phyloP scores from a whole-genome alignment of 2,329 filamentous ascomycete species.

The Fusarium tricinctum region DNA sequence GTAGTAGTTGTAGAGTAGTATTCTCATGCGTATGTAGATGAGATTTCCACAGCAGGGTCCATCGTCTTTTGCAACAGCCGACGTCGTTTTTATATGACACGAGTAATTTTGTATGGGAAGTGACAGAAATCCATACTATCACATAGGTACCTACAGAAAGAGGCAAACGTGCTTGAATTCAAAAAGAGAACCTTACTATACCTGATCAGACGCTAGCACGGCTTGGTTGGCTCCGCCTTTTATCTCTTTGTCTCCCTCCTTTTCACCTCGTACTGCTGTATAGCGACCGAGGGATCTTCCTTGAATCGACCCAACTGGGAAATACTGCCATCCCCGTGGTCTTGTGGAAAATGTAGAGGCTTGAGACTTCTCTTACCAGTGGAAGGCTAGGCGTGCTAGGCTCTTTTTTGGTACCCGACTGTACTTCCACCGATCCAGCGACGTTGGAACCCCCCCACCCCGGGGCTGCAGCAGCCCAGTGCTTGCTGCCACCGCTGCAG shows the following conservation, averaged over 20 bases:
- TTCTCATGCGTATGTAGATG: constrained; percentile 9
- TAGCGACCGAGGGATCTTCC: constrained; percentile 40
- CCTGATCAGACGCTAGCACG: constrained; percentile 35
- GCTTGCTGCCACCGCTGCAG: constrained; percentile 37
- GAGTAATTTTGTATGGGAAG: neutral
- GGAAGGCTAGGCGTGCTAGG: constrained; percentile 33
- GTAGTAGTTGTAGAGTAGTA: constrained; percentile 17
- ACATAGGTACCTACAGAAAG: constrained; percentile 4
- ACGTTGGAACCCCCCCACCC: constrained; percentile 20
- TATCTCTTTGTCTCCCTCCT: constrained; percentile 45
- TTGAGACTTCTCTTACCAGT: constrained; percentile 24
- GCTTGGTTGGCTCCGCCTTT: constrained; percentile 40
- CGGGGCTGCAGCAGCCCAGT: constrained; percentile 29
- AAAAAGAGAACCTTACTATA: constrained; percentile 36
- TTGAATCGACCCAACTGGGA: constrained; percentile 31
- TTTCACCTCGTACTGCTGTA: constrained; percentile 33
- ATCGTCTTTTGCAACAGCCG: constrained; percentile 3
- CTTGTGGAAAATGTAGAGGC: constrained; percentile 14
- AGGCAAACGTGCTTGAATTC: constrained; percentile 14
- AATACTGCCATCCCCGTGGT: constrained; percentile 32
- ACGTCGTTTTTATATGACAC: neutral
- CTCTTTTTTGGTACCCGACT: constrained; percentile 2
- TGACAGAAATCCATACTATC: neutral
- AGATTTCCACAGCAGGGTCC: constrained; percentile 12
- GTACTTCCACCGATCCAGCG: constrained; percentile 9